Evolutionary conservation across 257 asterid species (phyloP).

Genomic region (Gentiana macrophylla): DNA sequence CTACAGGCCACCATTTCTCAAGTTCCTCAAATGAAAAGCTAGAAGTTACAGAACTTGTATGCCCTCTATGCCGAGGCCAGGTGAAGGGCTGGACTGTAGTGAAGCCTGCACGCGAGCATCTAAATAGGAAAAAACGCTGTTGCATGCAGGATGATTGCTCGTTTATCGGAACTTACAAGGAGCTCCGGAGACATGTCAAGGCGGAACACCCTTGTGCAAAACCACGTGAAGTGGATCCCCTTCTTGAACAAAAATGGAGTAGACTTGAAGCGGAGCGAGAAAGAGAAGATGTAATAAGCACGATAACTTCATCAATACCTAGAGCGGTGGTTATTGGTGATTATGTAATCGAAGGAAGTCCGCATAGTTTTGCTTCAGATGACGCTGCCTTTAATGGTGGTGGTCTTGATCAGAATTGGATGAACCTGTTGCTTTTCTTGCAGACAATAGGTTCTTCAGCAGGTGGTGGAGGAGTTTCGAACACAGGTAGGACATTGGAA

Average conservation of each 20-base stretch:
- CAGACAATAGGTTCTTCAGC: constrained; percentile 64
- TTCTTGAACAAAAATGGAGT: constrained; percentile 75
- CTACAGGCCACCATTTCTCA: constrained; percentile 16
- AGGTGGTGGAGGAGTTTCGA: constrained; percentile 19
- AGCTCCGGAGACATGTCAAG: constrained; percentile 71
- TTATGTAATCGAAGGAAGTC: constrained; percentile 82
- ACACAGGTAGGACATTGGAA: constrained; percentile 13
- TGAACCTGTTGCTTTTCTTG: constrained; percentile 63
- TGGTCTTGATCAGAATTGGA: constrained; percentile 27
- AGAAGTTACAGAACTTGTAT: constrained; percentile 58
- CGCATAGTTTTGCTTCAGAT: constrained; percentile 43
- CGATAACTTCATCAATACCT: constrained; percentile 83
- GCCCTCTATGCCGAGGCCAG: constrained; percentile 97
- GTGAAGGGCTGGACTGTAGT: constrained; percentile 98
- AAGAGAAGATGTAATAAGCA: constrained; percentile 87
- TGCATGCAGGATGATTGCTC: constrained; percentile 86
- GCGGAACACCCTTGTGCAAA: constrained; percentile 76
- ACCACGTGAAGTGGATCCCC: constrained; percentile 90
- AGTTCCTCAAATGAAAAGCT: constrained; percentile 27
- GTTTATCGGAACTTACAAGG: constrained; percentile 69
- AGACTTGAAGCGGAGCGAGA: constrained; percentile 82
- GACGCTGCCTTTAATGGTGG: constrained; percentile 27
- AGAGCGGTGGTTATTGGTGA: constrained; percentile 92
- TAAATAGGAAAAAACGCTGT: constrained; percentile 53
- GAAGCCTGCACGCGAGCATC: constrained; percentile 71